phyloP scores from a whole-genome alignment of 345 rosid genomes.

The Arabidopsis arenosa region DNA sequence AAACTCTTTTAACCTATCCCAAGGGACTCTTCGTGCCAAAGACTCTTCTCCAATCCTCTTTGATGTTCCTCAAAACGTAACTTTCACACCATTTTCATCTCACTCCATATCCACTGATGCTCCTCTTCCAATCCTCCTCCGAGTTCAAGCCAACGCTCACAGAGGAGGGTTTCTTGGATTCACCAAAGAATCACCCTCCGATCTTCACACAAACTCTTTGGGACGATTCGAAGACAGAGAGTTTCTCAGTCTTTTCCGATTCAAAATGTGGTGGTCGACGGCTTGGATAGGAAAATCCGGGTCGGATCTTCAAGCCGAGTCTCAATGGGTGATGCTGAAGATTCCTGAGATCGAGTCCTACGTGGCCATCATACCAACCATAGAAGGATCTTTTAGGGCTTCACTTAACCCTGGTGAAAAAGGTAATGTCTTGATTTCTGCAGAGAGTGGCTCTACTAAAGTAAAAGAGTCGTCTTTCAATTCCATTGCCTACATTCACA shows the following conservation, averaged over 20 bases:
- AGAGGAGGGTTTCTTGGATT: conserved; percentile 79
- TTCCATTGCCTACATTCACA: conserved; percentile 79
- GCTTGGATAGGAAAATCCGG: conserved; percentile 81
- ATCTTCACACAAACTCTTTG: conserved; percentile 58
- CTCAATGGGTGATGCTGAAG: conserved; percentile 77
- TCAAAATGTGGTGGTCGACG: conserved; percentile 95
- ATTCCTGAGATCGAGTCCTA: conserved; percentile 67
- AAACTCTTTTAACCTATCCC: conserved; percentile 50
- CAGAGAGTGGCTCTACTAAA: conserved; percentile 70
- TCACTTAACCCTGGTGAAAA: conserved; percentile 65
- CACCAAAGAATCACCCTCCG: conserved; percentile 49
- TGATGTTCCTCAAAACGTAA: conserved; percentile 69
- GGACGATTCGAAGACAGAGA: conserved; percentile 66
- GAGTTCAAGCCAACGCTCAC: conserved; percentile 57
- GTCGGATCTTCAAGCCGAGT: conserved; percentile 79
- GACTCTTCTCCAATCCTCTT: conserved; percentile 57
- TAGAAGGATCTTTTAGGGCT: conserved; percentile 75
- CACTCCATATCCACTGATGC: conserved; percentile 54
- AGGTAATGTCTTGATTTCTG: conserved; percentile 63
- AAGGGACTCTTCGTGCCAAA: conserved; percentile 54
- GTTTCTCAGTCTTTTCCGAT: conserved; percentile 70
- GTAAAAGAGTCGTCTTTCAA: conserved; percentile 59
- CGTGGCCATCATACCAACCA: conserved; percentile 63
- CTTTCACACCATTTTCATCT: conserved; percentile 57
- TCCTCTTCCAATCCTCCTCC: conserved; percentile 56